These are phyloP conservation scores for Amylostereum areolatum DNA, from an alignment of 1,284 basidiomycete genomes.

Conservation along the genomic window DNA sequence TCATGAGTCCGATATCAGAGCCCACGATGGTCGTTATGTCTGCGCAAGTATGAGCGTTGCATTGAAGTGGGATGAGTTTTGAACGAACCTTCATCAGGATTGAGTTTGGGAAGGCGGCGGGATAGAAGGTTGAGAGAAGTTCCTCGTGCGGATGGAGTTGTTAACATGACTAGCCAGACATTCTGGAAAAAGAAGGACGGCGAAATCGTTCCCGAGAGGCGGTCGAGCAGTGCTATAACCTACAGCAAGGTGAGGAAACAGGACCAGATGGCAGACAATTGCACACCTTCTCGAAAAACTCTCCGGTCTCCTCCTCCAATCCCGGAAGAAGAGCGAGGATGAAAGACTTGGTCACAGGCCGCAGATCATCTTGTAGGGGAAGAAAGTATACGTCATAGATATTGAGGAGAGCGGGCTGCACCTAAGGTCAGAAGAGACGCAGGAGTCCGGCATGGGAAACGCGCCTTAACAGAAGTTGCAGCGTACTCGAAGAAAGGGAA, in stretches of 20 bases:
- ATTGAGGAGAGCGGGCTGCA: constrained; percentile 76
- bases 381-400: constrained; percentile 90
- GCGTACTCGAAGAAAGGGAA: constrained; percentile 99
- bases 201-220: constrained; percentile 77
- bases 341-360: constrained; percentile 91
- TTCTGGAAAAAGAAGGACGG: constrained; percentile 92
- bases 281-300: constrained; percentile 90
- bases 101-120: constrained; percentile 67
- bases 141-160: constrained; percentile 81
- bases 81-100: constrained; percentile 59
- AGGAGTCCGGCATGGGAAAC: constrained; percentile 11
- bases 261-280: background rate
- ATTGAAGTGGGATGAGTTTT: background rate
- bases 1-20: constrained; percentile 86
- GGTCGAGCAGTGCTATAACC: constrained; percentile 82
- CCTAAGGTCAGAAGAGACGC: background rate
- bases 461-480: constrained; percentile 87
- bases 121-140: constrained; percentile 86
- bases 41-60: constrained; percentile 19
- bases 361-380: constrained; percentile 75
- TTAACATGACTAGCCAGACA: constrained; percentile 90
- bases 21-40: constrained; percentile 76
- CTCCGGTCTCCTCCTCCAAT: constrained; percentile 92
- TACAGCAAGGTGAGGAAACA: constrained; percentile 22
- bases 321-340: constrained; percentile 92